phyloP scores from a whole-genome alignment of 768 basidiomycete species.

The Auricularia auricula-judae region DNA sequence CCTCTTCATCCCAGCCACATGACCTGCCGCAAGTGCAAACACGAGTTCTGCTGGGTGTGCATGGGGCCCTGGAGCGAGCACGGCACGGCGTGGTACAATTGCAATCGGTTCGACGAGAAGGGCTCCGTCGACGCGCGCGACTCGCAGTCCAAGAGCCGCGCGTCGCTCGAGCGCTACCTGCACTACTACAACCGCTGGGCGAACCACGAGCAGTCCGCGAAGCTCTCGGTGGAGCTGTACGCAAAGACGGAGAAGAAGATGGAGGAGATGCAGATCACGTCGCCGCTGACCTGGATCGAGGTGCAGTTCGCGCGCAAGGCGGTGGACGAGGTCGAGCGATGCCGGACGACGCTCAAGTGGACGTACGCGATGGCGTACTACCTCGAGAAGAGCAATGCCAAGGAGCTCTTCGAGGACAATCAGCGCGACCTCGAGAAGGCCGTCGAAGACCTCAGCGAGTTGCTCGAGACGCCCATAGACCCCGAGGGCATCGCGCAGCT shows the following conservation, averaged over 20 bases:
- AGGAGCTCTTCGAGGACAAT: slow-evolving; percentile 95
- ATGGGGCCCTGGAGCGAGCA: slow-evolving; percentile 99
- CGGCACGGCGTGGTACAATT: slow-evolving; percentile 95
- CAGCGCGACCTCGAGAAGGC: slow-evolving; percentile 92
- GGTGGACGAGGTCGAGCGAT: slow-evolving; percentile 81
- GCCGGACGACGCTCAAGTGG: slow-evolving; percentile 96
- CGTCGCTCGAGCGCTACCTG: slow-evolving; percentile 88
- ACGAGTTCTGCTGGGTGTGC: slow-evolving; percentile 99
- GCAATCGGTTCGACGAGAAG: slow-evolving; percentile 95
- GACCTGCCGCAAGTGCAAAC: slow-evolving; percentile 99
- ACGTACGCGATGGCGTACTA: slow-evolving; percentile 99
- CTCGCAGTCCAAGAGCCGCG: slow-evolving; percentile 80
- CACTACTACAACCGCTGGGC: slow-evolving; percentile 99
- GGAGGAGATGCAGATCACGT: slow-evolving; percentile 97
- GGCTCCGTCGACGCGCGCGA: slow-evolving; percentile 80
- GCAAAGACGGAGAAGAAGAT: slow-evolving; percentile 99
- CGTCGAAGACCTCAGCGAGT: slow-evolving; percentile 88
- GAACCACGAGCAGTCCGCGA: slow-evolving; percentile 98
- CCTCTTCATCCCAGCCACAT: slow-evolving; percentile 60
- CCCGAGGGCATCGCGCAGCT: slow-evolving; percentile 69
- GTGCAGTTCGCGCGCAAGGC: slow-evolving; percentile 99
- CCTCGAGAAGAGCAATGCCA: slow-evolving; percentile 79
- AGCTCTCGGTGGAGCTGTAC: slow-evolving; percentile 86
- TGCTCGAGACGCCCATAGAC: slow-evolving; percentile 87
- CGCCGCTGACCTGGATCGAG: slow-evolving; percentile 93